Percentiles rank a stretch among this genome's conserved stretches.
These are phyloP conservation scores for Fusarium austroafricanum DNA, from an alignment of 2,329 filamentous ascomycete genomes.

Conservation along the genomic window DNA sequence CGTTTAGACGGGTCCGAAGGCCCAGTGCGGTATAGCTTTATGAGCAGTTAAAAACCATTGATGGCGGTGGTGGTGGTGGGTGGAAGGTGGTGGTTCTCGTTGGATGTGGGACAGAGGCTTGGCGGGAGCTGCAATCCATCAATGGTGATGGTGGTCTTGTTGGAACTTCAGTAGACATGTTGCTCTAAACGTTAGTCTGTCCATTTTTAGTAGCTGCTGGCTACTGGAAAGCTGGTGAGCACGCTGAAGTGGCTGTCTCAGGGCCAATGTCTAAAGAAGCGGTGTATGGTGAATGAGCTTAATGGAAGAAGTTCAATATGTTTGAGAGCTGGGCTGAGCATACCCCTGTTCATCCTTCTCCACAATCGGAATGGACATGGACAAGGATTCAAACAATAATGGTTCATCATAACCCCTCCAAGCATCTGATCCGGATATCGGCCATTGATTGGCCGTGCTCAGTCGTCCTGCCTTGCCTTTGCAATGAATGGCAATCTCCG, in stretches of 20 bases:
- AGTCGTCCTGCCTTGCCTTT: slow-evolving; percentile 10
- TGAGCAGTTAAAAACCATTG: neutral
- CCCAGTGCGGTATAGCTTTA: neutral
- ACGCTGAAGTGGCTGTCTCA: slow-evolving; percentile 2
- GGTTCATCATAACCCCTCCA: neutral
- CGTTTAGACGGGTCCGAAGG: neutral
- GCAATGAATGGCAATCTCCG: neutral
- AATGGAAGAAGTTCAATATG: slow-evolving; percentile 18
- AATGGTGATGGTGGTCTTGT: neutral
- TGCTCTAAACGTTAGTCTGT: slow-evolving; percentile 6
- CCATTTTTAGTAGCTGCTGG: neutral
- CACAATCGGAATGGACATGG: slow-evolving; percentile 22
- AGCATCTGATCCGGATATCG: neutral
- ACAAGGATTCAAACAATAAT: slow-evolving; percentile 1
- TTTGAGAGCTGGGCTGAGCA: neutral
- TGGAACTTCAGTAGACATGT: neutral
- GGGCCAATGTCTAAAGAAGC: slow-evolving; percentile 27
- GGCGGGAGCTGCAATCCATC: slow-evolving; percentile 10
- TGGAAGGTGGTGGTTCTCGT: neutral
- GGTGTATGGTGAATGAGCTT: slow-evolving; percentile 27
- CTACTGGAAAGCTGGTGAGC: neutral
- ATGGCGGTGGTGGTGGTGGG: neutral
- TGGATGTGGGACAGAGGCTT: slow-evolving; percentile 4
- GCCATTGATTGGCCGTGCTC: neutral
- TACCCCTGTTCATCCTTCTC: slow-evolving; percentile 28